phyloP scores from a whole-genome alignment of 1,139 yeast species.

The Geotrichum australiense region DNA sequence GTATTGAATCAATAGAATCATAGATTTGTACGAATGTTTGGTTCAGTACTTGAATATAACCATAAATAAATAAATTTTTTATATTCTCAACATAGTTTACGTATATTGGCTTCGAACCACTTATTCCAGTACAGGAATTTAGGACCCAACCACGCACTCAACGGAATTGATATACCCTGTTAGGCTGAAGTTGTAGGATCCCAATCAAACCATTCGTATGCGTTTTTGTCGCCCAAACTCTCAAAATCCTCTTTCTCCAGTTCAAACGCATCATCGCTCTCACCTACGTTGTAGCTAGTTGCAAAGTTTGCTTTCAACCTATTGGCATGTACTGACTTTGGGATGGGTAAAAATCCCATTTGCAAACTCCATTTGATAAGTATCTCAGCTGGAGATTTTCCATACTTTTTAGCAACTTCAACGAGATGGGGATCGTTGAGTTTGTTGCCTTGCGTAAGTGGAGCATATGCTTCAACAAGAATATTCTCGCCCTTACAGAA shows the following conservation, averaged over 20 bases:
- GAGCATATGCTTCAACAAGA: constrained; percentile 62
- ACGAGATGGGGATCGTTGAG: constrained; percentile 44
- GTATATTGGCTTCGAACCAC: too few species aligned
- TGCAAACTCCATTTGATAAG: constrained; percentile 40
- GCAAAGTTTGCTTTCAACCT: constrained; percentile 45
- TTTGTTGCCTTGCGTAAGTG: constrained; percentile 57
- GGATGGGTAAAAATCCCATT: constrained; percentile 53
- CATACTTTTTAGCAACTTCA: constrained; percentile 36
- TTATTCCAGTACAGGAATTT: too few species aligned
- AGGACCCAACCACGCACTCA: too few species aligned
- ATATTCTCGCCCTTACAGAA: constrained; percentile 48
- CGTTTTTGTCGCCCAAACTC: constrained; percentile 31
- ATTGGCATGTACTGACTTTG: constrained; percentile 51
- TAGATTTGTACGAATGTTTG: too few species aligned
- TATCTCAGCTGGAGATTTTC: constrained; percentile 40
- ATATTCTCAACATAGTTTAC: too few species aligned
- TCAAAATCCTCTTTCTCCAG: constrained; percentile 37
- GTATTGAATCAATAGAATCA: too few species aligned
- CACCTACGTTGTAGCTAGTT: too few species aligned
- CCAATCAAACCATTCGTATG: constrained; percentile 18
- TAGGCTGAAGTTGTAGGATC: constrained; percentile 17
- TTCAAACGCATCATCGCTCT: constrained; percentile 38
- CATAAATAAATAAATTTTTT: too few species aligned
- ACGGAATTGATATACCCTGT: too few species aligned
- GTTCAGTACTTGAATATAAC: too few species aligned